phyloP scores from a whole-genome alignment of 495 filamentous ascomycete species.

The Aspergillus saccharolyticus region DNA sequence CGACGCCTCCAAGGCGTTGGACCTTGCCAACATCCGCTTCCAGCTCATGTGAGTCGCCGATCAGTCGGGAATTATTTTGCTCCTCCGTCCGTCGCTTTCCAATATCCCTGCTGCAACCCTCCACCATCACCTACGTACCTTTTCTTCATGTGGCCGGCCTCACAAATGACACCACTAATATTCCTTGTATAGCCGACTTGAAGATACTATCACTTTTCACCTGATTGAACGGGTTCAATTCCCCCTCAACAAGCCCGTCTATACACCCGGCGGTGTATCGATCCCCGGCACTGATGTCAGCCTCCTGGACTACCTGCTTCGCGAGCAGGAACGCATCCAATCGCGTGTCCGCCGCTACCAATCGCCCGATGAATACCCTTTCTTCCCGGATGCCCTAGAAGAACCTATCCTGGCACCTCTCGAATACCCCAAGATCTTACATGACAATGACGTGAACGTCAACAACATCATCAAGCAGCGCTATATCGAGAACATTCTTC shows the following conservation, averaged over 20 bases:
- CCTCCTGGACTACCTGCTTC: slow-evolving; percentile 91
- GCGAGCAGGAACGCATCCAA: slow-evolving; percentile 82
- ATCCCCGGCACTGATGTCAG: slow-evolving; percentile 69
- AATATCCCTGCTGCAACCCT: slow-evolving; percentile 9
- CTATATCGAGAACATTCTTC: slow-evolving; percentile 80
- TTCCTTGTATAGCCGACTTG: slow-evolving; percentile 64
- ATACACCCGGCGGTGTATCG: slow-evolving; percentile 69
- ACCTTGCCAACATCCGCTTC: slow-evolving; percentile 88
- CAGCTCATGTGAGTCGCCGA: slow-evolving; percentile 73
- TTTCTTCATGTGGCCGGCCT: too few species aligned
- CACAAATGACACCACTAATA: not conserved
- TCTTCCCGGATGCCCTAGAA: slow-evolving; percentile 82
- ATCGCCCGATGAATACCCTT: slow-evolving; percentile 95
- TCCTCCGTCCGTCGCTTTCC: not conserved
- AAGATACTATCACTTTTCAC: slow-evolving; percentile 98
- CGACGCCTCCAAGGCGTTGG: slow-evolving; percentile 76
- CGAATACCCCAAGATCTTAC: slow-evolving; percentile 84
- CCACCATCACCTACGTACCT: not conserved
- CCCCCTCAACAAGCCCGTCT: slow-evolving; percentile 85
- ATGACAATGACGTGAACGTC: slow-evolving; percentile 86
- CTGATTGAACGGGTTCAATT: slow-evolving; percentile 98
- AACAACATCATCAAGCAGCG: slow-evolving; percentile 80
- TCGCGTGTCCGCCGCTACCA: slow-evolving; percentile 94
- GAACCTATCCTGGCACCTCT: slow-evolving; percentile 81
- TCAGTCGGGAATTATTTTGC: slow-evolving; percentile 7